Base-by-base conservation (phyloP, 73 alveolate genomes). In the Paramecium sexaurelia region DNA sequence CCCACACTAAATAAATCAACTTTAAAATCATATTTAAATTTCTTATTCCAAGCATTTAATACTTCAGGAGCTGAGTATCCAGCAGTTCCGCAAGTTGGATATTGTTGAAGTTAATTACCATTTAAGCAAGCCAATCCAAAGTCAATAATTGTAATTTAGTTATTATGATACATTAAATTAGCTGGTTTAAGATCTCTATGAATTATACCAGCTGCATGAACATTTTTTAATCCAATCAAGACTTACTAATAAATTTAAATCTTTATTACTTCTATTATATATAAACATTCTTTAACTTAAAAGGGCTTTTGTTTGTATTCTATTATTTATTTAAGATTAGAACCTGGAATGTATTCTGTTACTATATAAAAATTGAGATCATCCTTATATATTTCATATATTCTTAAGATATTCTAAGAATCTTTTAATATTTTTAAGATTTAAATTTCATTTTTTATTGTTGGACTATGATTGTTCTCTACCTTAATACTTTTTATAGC, bases 171-270 rank as follows among this genome's bases (percentile, higher is more conserved):
- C 92, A 95, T 85, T 4, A 95, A 85, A 91, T 94, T 94, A 26
- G 95, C 88, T 1, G 97, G 97, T 78, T 93, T 94, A 24, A 94
- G 82, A 66, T 94, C 97, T 75, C 97, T 51, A 88, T 94, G 97
- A 17, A 94, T 51, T 1, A 94, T 94, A 33, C 94, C 94, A 43
- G 96, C 96, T 35, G 92, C 57, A 56, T 95, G 98, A 75, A 95
- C 92, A 85, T 69, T 89, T 61, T 92, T 41, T 13, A 95, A 85
- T 24, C 98, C 98, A 39, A 92, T 37, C 71, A 94, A 93, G 6
- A 94, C 91, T 93, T 94, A 93, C 89, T 93, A 94, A 55, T 88
- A 55, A 11, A 78, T 40, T 41, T 41, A 11, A 36, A 71, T 33
- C n/a, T 8, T 40, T 51, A n/a, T 24, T 78, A 78, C 90, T 43